These are phyloP conservation scores for Populus nigra DNA, from an alignment of 345 rosid species.

Conservation along the genomic window DNA sequence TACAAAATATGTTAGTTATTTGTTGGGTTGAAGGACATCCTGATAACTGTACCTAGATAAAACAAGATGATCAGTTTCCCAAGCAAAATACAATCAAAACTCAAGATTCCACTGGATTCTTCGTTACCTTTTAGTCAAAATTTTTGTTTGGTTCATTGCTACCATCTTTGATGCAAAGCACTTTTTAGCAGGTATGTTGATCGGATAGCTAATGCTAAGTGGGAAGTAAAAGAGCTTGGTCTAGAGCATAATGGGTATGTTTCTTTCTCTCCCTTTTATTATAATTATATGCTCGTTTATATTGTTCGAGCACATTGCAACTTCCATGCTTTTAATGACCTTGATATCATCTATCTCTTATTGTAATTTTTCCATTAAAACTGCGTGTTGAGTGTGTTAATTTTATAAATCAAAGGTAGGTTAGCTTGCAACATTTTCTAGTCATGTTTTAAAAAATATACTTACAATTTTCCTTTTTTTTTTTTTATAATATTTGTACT, in stretches of 20 bases:
- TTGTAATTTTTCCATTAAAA: not conserved
- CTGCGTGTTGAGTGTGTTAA: not conserved
- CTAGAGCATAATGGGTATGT: conserved; percentile 97
- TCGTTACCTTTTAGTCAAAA: not conserved
- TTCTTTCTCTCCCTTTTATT: conserved; percentile 7
- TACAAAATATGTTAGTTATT: too few relatives aligned
- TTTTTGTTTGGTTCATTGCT: not conserved
- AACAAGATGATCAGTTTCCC: not conserved
- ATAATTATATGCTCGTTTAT: too few relatives aligned
- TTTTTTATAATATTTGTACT: not conserved
- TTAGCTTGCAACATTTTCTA: not conserved
- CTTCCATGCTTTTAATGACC: not conserved
- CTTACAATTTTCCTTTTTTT: not conserved
- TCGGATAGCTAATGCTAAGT: conserved; percentile 83
- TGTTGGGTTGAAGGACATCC: too few relatives aligned
- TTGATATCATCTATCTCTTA: not conserved
- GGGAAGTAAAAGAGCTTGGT: conserved; percentile 98
- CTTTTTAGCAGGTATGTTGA: conserved; percentile 71
- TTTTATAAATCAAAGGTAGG: not conserved
- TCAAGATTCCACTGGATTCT: not conserved
- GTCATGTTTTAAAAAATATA: not conserved
- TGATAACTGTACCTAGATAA: too few relatives aligned
- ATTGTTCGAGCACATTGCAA: not conserved
- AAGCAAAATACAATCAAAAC: not conserved
- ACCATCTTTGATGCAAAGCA: not conserved